Base-by-base conservation (phyloP, 805 yeast species). In the Pichia thaimueangensis region DNA sequence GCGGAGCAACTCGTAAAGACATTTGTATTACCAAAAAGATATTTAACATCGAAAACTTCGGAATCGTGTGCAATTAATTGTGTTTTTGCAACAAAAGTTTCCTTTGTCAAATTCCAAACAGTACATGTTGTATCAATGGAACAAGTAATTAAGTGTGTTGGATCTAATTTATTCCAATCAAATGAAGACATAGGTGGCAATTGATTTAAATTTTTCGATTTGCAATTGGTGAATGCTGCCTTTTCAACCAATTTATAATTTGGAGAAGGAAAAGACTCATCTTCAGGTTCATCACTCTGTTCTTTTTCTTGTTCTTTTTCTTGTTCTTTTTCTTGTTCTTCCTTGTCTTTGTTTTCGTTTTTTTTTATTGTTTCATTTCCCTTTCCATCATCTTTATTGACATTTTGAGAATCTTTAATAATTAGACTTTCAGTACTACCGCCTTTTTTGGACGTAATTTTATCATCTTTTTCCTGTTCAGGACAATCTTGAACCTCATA, bases 111-210 rank as follows among this genome's bases (percentile, higher is more conserved):
- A 63, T 93, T 97, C 97, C 98, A 93, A 4, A 88, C 79, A 0
- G 97, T 89, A 64, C 98, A 93, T 0, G 98, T 93, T 1, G 98
- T 93, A 63, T 93, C 98, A 10, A 91, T 86, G 17, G 93, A 81
- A 48, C 91, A 77, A 2, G 97, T 86, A 29, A 93, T 82, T 17
- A 88, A 73, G 30, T 79, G 62, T 37, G 76, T 76, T 3, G 86
- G 75, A 53, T 86, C 89, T 1, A 71, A 68, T 29, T 70, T 64
- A 65, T 85, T 87, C 97, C 98, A 93, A 63, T 93, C 96, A 54
- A 93, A 86, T 2, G 95, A 80, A 0, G 97, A 89, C 40, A 93
- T 73, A 5, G 98, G 98, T 1, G 98, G 95, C 38, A 80, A 67
- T 17, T 72, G 72, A 55, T 70, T 68, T 49, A 70, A 70, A 39